Base-by-base conservation (phyloP, 257 asterid species). In the Solanum neorickii region DNA sequence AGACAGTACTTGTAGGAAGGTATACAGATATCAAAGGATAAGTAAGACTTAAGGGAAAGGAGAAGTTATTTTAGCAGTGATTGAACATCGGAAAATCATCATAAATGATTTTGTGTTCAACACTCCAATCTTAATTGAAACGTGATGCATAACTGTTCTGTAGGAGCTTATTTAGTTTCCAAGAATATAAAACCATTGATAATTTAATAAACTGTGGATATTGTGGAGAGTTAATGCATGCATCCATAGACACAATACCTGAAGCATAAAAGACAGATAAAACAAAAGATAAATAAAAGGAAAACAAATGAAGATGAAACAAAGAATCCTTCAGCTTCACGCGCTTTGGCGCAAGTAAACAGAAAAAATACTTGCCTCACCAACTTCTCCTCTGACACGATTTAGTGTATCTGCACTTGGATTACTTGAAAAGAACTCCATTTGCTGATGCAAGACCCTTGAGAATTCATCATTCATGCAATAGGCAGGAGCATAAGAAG, bases 401-500 rank as follows among this genome's bases (percentile, higher is more conserved):
- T 92, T 95, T 78, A 97, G 94, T 2, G 99, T 92, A 93, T 97
- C 99, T 41, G 96, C 98, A 90, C 94, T 94, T 18, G 98, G 98
- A 89, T 94, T 97, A 88, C 99, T 97, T 78, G 99, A 96, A 92
- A 93, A 97, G 84, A 95, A 97, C 91, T 97, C 99, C 99, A 97
- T 97, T 91, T 97, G 99, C 90, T 95, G 99, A 92, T 97, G 99
- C 89, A 97, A 90, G 87, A 96, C 99, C 93, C 99, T 94, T 20
- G 99, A 97, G 91, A 96, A 95, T 90, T 97, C 99, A 91, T 97
- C 99, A 89, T 97, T 97, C 99, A 97, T 97, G 16, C 99, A 95
- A 87, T 97, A 97, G 78, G 99, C 99, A 89, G 99, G 98, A 39
- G 99, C 98, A 90, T 87, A 91, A 74, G 94, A 83, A 83, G 96